Conservation (phyloP, 768 basidiomycete genomes). For the Termitomyces titanicus region DNA sequence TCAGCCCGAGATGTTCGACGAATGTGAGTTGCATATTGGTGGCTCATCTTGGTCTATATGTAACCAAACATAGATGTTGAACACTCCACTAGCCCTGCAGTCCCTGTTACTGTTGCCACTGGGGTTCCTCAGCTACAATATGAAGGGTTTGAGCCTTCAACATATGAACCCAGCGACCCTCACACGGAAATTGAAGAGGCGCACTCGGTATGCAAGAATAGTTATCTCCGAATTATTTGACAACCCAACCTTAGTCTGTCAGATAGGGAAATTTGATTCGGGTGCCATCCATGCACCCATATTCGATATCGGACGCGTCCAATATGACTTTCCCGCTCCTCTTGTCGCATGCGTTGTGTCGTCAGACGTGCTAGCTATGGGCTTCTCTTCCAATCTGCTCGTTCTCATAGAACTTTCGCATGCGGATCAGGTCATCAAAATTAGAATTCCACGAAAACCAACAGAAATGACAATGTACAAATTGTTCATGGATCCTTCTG, state of each 20-base stretch:
- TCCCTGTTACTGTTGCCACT: slow-evolving; percentile 27
- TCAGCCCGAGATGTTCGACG: slow-evolving; percentile 52
- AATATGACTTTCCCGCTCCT: slow-evolving; percentile 84
- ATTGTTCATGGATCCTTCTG: slow-evolving; percentile 90
- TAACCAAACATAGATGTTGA: slow-evolving; percentile 66
- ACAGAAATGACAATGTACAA: slow-evolving; percentile 77
- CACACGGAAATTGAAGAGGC: slow-evolving; percentile 39
- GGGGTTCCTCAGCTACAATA: slow-evolving; percentile 65
- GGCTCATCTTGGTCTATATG: slow-evolving; percentile 2
- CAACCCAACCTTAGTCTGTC: background rate
- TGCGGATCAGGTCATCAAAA: slow-evolving; percentile 80
- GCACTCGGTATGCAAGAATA: slow-evolving; percentile 19
- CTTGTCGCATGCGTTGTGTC: slow-evolving; percentile 79
- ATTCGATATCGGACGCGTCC: slow-evolving; percentile 85
- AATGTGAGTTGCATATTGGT: slow-evolving; percentile 42
- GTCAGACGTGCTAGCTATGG: slow-evolving; percentile 87
- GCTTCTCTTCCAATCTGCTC: slow-evolving; percentile 67
- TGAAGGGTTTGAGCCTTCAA: slow-evolving; percentile 85
- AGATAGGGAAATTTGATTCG: slow-evolving; percentile 24
- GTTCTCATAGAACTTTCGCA: slow-evolving; percentile 88
- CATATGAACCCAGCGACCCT: slow-evolving; percentile 48
- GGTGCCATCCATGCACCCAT: slow-evolving; percentile 48
- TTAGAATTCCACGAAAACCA: slow-evolving; percentile 72
- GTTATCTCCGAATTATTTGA: background rate
- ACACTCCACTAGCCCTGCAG: slow-evolving; percentile 59